Evolutionary conservation across 768 basidiomycete genomes (phyloP), one percentile per base, ranked within the genome.

Genomic region (Russula sp.): DNA sequence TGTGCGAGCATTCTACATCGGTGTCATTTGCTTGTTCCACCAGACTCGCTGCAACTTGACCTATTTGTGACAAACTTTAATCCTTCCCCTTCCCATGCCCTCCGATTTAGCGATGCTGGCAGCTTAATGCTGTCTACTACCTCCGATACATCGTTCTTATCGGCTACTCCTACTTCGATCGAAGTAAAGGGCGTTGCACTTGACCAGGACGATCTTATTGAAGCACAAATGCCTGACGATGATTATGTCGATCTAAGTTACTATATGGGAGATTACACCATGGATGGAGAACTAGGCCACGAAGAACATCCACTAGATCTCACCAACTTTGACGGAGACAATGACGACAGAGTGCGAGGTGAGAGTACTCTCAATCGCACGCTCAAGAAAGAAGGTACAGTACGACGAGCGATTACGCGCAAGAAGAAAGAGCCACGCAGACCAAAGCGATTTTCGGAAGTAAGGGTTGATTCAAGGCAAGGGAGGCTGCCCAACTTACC

Each of bases 261-360:
- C 60, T 79, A 80, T 69, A 73, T 73, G 3, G 75, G 77, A 14
- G 76, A 76, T 42, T 74, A 68, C 49, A 72, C 69, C 1, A 75
- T 76, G n/a, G 74, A 75, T 11, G 72, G 80, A 30, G 71, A 72
- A 52, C 69, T 75, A 2, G 75, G 77, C 4, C 79, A 80, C 61
- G 80, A 82, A 63, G 77, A 78, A 48, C 80, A 84, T 58, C 78
- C 83, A 1, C 74, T 88, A 5, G 88, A 91, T 67, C 75, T 88
- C 63, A 89, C 89, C 5, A 87, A 90, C 70, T 92, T 90, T 70
- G 88, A 91, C 64, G 89, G 89, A 28, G 90, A 92, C 66, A 78
- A 86, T 49, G 84, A 88, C 64, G 75, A 80, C 16, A 74, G 77
- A 18, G 73, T 83, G 22, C 84, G 83, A 2, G 86, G 82, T 9